These are phyloP conservation scores for Vigna reflexopilosa DNA, from an alignment of 306 rosid species.

Conservation along the genomic window DNA sequence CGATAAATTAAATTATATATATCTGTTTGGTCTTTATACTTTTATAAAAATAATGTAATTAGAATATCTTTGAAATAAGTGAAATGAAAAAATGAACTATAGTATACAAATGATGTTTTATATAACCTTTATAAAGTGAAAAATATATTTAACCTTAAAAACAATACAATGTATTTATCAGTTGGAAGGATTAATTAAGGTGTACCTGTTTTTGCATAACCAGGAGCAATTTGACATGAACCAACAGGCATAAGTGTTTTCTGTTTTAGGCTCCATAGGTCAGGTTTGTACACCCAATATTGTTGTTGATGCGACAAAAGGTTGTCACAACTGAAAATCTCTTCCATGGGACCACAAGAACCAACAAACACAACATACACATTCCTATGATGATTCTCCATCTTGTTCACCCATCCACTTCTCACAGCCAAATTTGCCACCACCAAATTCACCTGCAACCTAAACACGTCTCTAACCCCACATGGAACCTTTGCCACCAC, in stretches of 20 bases:
- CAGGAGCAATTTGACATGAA: constrained; percentile 72
- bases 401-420: constrained; percentile 51
- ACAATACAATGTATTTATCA: too few species aligned
- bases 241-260: constrained; percentile 77
- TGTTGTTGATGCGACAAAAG: constrained; percentile 53
- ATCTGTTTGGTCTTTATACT: too few species aligned
- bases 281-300: constrained; percentile 71
- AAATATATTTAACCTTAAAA: too few species aligned
- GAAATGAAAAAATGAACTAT: too few species aligned
- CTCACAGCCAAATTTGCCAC: constrained; percentile 75
- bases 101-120: too few species aligned
- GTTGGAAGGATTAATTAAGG: too few species aligned
- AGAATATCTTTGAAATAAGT: too few species aligned
- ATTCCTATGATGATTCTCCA: constrained; percentile 41
- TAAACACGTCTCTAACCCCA: constrained; percentile 62
- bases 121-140: too few species aligned
- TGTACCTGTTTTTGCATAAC: constrained; percentile 68
- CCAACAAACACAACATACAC: constrained; percentile 76
- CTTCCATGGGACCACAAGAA: constrained; percentile 81
- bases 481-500: constrained; percentile 72
- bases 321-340: constrained; percentile 89
- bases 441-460: constrained; percentile 81
- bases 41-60: too few species aligned
- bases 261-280: constrained; percentile 65
- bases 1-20: too few species aligned